phyloP scores from a whole-genome alignment of 495 filamentous ascomycete genomes.

The Talaromyces wortmannii region DNA sequence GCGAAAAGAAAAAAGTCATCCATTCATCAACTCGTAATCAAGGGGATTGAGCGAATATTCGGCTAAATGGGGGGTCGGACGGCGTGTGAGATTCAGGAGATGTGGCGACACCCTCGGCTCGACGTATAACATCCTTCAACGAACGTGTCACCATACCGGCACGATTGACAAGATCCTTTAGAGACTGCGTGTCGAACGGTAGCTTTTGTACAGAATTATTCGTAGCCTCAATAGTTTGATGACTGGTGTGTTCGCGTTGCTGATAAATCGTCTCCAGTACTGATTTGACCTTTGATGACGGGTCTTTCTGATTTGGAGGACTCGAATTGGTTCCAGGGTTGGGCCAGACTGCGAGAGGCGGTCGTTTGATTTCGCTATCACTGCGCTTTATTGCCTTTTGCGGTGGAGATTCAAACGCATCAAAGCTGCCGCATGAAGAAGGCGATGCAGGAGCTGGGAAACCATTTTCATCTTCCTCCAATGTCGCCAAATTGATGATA shows the following conservation, averaged over 20 bases:
- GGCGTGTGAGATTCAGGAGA: conserved; percentile 39
- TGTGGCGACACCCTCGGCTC: conserved; percentile 65
- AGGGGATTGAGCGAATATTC: conserved; percentile 35
- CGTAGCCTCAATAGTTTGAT: conserved; percentile 30
- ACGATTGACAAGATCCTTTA: conserved; percentile 79
- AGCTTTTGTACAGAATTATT: conserved; percentile 62
- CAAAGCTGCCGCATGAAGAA: conserved; percentile 46
- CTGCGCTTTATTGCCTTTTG: conserved; percentile 24
- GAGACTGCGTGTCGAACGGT: conserved; percentile 84
- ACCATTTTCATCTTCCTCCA: conserved; percentile 65
- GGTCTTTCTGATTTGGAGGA: conserved; percentile 32
- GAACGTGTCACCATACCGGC: conserved; percentile 69
- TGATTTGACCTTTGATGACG: conserved; percentile 60
- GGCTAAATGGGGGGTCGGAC: conserved; percentile 35
- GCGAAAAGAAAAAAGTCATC: background rate
- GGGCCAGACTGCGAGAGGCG: conserved; percentile 15
- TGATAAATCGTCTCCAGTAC: conserved; percentile 82
- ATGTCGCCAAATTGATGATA: conserved; percentile 78
- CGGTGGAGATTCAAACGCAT: conserved; percentile 46
- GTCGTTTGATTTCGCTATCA: conserved; percentile 29
- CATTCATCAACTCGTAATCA: background rate
- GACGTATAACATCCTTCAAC: conserved; percentile 69
- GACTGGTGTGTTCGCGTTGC: conserved; percentile 46
- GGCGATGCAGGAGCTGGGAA: conserved; percentile 43
- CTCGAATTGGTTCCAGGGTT: conserved; percentile 12